Evolutionary conservation across 2,329 filamentous ascomycete species (phyloP).

Genomic region (Tolypocladium sp.): DNA sequence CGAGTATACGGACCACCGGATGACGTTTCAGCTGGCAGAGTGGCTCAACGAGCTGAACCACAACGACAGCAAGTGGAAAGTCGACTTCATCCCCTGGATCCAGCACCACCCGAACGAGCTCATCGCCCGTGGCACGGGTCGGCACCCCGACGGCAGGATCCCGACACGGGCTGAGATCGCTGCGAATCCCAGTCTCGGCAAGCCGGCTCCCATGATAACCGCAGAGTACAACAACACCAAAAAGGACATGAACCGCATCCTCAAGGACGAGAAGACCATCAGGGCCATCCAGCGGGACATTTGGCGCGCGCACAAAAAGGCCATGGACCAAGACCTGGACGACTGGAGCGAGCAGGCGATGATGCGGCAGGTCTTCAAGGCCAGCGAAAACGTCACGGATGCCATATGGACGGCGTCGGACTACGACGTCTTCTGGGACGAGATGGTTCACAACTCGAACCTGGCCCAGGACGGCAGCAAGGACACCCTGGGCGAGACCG

Average conservation of each 20-base stretch:
- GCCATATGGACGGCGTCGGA: conserved; percentile 15
- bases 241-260: conserved; percentile 5
- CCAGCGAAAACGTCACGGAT: conserved; percentile 26
- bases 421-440: conserved; percentile 23
- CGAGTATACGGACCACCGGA: conserved; percentile 29
- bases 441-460: conserved; percentile 23
- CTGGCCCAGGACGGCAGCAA: conserved; percentile 18
- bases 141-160: conserved; percentile 18
- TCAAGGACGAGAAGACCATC: conserved; percentile 7
- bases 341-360: conserved; percentile 20
- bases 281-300: conserved; percentile 8
- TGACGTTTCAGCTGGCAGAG: conserved; percentile 31
- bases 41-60: conserved; percentile 30
- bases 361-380: conserved; percentile 22
- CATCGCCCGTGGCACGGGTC: conserved; percentile 7
- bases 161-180: conserved; percentile 6
- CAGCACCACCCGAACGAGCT: conserved; percentile 25
- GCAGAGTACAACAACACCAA: conserved; percentile 14
- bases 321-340: conserved; percentile 16
- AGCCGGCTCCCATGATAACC: conserved; percentile 8
- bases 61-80: conserved; percentile 17
- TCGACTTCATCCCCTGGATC: conserved; percentile 32
- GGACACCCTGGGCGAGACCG: conserved; percentile 13
- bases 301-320: conserved; percentile 19
- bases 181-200: conserved; percentile 12